Percentiles rank a stretch among this genome's conserved stretches.
Evolutionary conservation across 768 basidiomycete species (phyloP).

Genomic region (Asterophora parasitica): DNA sequence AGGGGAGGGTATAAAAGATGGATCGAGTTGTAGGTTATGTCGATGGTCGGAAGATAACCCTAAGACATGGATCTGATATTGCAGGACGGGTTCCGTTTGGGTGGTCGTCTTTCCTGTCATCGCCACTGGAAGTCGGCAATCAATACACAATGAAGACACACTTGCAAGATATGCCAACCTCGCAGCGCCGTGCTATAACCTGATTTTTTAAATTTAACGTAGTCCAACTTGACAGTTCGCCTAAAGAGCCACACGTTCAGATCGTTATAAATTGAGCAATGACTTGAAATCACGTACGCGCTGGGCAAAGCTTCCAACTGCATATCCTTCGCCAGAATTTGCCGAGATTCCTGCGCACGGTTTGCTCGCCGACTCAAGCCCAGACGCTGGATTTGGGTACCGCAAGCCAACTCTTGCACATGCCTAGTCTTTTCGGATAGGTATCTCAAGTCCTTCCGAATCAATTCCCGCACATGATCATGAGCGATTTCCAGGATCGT

Average conservation of each 20-base stretch:
- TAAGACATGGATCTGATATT: constrained; percentile 28
- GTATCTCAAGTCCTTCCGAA: background rate
- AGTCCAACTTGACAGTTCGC: background rate
- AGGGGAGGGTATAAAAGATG: constrained; percentile 29
- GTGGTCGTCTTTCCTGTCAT: constrained; percentile 8
- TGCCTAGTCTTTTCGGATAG: background rate
- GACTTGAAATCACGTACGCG: background rate
- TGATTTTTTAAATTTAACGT: background rate
- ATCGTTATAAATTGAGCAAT: no score
- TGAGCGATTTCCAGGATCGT: background rate
- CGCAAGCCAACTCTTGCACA: background rate
- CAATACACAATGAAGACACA: background rate
- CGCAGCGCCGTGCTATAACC: background rate
- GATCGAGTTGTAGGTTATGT: constrained; percentile 29
- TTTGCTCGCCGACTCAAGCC: background rate
- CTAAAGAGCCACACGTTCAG: background rate
- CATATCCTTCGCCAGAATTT: background rate
- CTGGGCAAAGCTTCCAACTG: background rate
- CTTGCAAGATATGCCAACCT: background rate
- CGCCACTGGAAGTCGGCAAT: constrained; percentile 1
- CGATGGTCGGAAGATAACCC: constrained; percentile 32
- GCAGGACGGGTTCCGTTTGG: constrained; percentile 18
- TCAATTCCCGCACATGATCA: background rate
- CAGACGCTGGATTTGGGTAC: background rate
- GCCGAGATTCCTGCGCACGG: background rate